phyloP scores from a whole-genome alignment of 2,329 filamentous ascomycete genomes.

The Pezicula carpinea region DNA sequence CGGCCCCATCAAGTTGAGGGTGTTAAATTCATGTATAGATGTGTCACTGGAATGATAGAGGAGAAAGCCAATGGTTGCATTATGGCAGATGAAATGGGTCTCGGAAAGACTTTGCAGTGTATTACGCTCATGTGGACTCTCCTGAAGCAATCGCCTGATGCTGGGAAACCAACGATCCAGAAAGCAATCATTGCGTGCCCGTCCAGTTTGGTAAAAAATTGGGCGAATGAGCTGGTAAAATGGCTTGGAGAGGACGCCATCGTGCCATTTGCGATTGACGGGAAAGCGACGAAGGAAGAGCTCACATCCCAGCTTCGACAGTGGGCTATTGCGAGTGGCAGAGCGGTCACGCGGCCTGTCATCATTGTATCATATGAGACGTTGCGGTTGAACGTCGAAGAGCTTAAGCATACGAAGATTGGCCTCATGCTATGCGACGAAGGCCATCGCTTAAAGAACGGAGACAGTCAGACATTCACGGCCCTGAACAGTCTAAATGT shows the following conservation, averaged over 20 bases:
- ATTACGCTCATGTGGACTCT: slow-evolving; percentile 96
- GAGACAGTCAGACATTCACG: slow-evolving; percentile 90
- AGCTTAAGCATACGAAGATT: slow-evolving; percentile 84
- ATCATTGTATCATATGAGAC: slow-evolving; percentile 99
- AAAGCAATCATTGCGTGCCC: slow-evolving; percentile 97
- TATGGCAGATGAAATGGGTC: slow-evolving; percentile 98
- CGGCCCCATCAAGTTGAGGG: slow-evolving; percentile 97
- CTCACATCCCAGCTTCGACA: slow-evolving; percentile 85
- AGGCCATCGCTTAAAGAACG: slow-evolving; percentile 94
- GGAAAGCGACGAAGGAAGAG: slow-evolving; percentile 93
- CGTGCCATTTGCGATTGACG: slow-evolving; percentile 91
- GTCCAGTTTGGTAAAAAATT: slow-evolving; percentile 93
- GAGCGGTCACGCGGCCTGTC: slow-evolving; percentile 83
- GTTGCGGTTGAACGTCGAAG: slow-evolving; percentile 82
- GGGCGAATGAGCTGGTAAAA: slow-evolving; percentile 95
- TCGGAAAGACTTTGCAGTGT: slow-evolving; percentile 96
- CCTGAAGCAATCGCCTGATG: slow-evolving; percentile 89
- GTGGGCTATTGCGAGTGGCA: slow-evolving; percentile 90
- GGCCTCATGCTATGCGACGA: slow-evolving; percentile 94
- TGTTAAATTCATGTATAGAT: slow-evolving; percentile 94
- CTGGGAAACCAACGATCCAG: slow-evolving; percentile 89
- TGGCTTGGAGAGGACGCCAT: slow-evolving; percentile 93
- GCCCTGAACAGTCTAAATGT: slow-evolving; percentile 90
- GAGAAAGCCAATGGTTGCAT: slow-evolving; percentile 94
- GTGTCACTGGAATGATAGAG: slow-evolving; percentile 93